These are phyloP conservation scores for Taiozyma sp. DNA, from an alignment of 1,139 yeast species.

Conservation along the genomic window DNA sequence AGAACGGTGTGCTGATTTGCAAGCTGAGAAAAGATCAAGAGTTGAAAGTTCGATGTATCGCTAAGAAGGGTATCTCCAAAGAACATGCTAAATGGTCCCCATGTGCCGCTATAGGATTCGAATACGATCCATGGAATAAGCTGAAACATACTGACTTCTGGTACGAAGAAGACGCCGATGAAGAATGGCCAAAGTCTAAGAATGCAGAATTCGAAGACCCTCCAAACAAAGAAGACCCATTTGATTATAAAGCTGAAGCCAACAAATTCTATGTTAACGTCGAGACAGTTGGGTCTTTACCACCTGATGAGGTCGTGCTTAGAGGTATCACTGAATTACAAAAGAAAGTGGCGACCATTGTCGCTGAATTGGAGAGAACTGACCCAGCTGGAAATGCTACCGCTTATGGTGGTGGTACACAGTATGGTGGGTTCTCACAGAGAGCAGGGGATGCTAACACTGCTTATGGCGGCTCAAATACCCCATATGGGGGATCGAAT, in stretches of 20 bases:
- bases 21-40: constrained; percentile 93
- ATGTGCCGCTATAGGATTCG: constrained; percentile 95
- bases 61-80: constrained; percentile 96
- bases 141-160: constrained; percentile 92
- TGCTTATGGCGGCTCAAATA: constrained; percentile 28
- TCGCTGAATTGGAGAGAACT: constrained; percentile 64
- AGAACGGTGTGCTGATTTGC: constrained; percentile 84
- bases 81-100: constrained; percentile 99
- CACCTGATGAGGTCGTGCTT: constrained; percentile 84
- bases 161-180: constrained; percentile 86
- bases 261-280: constrained; percentile 79
- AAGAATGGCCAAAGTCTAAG: constrained; percentile 89
- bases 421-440: constrained; percentile 19
- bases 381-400: constrained; percentile 34
- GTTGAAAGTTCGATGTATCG: constrained; percentile 82
- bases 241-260: constrained; percentile 84
- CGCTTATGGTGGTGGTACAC: constrained; percentile 36
- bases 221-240: constrained; percentile 82
- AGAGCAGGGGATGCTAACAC: constrained; percentile 13
- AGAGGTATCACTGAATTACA: constrained; percentile 83
- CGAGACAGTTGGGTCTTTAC: constrained; percentile 86
- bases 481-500: neutral
- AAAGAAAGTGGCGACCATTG: constrained; percentile 85
- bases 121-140: constrained; percentile 99
- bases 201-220: constrained; percentile 97